Conservation (phyloP, 192 early-diverging fungal species). For the Entomortierella lignicola region DNA sequence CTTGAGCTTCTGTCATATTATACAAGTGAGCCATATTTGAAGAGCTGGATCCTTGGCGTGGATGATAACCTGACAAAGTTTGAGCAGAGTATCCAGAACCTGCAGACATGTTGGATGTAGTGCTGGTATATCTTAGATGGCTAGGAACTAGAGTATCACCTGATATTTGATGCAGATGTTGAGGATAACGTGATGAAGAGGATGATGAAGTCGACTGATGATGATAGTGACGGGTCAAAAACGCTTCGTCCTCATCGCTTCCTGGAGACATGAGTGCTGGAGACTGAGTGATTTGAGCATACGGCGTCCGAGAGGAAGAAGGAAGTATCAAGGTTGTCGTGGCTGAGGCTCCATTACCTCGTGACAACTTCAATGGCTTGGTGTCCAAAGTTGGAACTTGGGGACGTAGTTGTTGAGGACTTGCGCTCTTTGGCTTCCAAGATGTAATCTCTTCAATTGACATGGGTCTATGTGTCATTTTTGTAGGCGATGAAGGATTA, state of each 20-base stretch:
- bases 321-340: slow-evolving; percentile 6
- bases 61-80: no score
- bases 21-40: neutral
- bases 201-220: slow-evolving; percentile 16
- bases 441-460: slow-evolving; percentile 39
- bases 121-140: slow-evolving; percentile 26
- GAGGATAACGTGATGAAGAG: neutral
- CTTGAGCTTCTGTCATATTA: slow-evolving; percentile 7
- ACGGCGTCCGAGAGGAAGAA: slow-evolving; percentile 15
- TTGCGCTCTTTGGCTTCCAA: slow-evolving; percentile 23
- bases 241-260: neutral
- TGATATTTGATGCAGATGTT: slow-evolving; percentile 32
- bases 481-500: slow-evolving; percentile 8
- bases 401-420: slow-evolving; percentile 8
- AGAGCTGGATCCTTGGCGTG: neutral
- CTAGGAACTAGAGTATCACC: slow-evolving; percentile 23
- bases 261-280: slow-evolving; percentile 16
- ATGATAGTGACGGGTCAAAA: neutral
- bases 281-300: slow-evolving; percentile 19
- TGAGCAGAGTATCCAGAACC: slow-evolving; percentile 15
- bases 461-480: neutral
- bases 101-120: slow-evolving; percentile 19
- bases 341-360: slow-evolving; percentile 21
- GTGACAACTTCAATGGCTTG: slow-evolving; percentile 7
- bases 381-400: slow-evolving; percentile 22